phyloP scores from a whole-genome alignment of 2,329 filamentous ascomycete species.

The Monilinia fructicola region DNA sequence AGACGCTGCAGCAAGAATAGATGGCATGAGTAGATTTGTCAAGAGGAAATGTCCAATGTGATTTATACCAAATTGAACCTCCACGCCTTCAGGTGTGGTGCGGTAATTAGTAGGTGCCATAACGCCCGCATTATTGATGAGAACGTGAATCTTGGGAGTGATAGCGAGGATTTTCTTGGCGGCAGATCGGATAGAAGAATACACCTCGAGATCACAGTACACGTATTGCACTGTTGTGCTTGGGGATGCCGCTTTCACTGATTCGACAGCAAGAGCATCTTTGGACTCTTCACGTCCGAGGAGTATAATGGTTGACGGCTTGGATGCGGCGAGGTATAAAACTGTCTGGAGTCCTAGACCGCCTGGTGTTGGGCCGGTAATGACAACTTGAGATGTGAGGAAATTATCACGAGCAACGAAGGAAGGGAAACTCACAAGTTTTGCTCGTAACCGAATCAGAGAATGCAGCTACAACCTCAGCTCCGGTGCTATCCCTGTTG shows the following conservation, averaged over 20 bases:
- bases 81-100: conserved; percentile 47
- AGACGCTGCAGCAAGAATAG: conserved; percentile 42
- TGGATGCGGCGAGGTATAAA: conserved; percentile 29
- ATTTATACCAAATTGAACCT: conserved; percentile 53
- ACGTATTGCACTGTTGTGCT: conserved; percentile 20
- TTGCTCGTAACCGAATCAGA: conserved; percentile 23
- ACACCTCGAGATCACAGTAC: conserved; percentile 42
- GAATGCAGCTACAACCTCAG: conserved; percentile 28
- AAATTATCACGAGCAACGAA: background rate
- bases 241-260: conserved; percentile 23
- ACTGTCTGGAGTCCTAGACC: conserved; percentile 24
- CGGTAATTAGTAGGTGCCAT: conserved; percentile 27
- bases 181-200: conserved; percentile 44
- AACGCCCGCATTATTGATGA: conserved; percentile 39
- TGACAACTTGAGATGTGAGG: conserved; percentile 27
- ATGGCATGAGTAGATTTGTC: conserved; percentile 49
- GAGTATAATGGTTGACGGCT: conserved; percentile 25
- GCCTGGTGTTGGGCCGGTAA: conserved; percentile 24
- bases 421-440: conserved; percentile 21
- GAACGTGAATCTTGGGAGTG: conserved; percentile 43
- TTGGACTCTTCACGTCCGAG: conserved; percentile 23
- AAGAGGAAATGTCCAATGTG: conserved; percentile 55
- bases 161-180: conserved; percentile 41
- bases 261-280: conserved; percentile 10
- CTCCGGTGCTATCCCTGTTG: conserved; percentile 18